Evolutionary conservation across 306 rosid genomes (phyloP), one percentile per base, ranked within the genome.

Genomic region (Aeschynomene evenia): DNA sequence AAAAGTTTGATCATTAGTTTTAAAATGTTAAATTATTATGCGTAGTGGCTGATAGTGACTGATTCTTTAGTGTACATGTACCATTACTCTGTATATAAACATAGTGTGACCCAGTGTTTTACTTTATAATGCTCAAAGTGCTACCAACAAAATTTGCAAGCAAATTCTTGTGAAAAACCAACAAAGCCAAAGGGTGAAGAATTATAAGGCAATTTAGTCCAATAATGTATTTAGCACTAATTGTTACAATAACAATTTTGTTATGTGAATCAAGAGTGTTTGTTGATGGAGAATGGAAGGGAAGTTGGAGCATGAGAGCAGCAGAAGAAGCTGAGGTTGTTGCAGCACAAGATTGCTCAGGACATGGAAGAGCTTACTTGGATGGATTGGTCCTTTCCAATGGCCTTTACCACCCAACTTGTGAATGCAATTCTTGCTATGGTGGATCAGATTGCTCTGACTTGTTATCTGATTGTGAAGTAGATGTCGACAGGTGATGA

Each of bases 351-450:
- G n/a, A n/a, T n/a, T 85, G 87, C 34, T 82, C 89, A 1, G 87
- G 89, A 20, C 89, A 85, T 71, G 89, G 89, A 49, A 80, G 83
- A 42, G 83, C 85, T 18, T 85, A 72, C 53, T 52, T 82, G 72
- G 89, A 85, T 75, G 87, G 89, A 2, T 9, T 80, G 39, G 24
- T 77, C 73, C 75, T 82, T n/a, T n/a, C n/a, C 15, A 50, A 58
- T 18, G 85, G 78, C 1, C 69, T n/a, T n/a, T n/a, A 67, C 14
- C 3, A 40, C 4, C 87, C 81, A 3, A 66, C 54, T 64, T 85
- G 89, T 56, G 89, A 85, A 29, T 85, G 89, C 70, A 74, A 85
- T 67, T 0, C 63, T 7, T 85, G 89, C 75, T 85, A 82, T 39
- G 68, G 26, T 18, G 87, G 89, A 2, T 43, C 73, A 2, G 57